phyloP scores from a whole-genome alignment of 2,329 filamentous ascomycete genomes.

The Gremmenia infestans region DNA sequence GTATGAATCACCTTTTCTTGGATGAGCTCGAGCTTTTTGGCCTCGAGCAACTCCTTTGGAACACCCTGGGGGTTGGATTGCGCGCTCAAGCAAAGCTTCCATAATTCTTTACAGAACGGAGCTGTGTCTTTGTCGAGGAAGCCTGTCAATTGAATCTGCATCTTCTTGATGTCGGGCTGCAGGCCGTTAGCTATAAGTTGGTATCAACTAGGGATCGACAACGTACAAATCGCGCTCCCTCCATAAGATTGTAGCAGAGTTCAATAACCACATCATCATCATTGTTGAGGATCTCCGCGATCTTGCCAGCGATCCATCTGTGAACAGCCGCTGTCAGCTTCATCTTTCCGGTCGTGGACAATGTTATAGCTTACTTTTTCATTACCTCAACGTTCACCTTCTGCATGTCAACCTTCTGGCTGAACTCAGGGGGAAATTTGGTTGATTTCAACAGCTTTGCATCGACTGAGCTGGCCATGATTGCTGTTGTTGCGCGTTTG shows the following conservation, averaged over 20 bases:
- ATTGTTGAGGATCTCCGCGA: slow-evolving; percentile 80
- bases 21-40: slow-evolving; percentile 91
- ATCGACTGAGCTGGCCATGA: slow-evolving; percentile 80
- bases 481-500: slow-evolving; percentile 18
- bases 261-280: slow-evolving; percentile 97
- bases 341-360: slow-evolving; percentile 9
- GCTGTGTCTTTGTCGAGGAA: slow-evolving; percentile 92
- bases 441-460: slow-evolving; percentile 85
- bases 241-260: slow-evolving; percentile 65
- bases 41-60: slow-evolving; percentile 88
- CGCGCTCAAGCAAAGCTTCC: slow-evolving; percentile 86
- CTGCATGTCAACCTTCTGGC: slow-evolving; percentile 90
- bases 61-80: slow-evolving; percentile 86
- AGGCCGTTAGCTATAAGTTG: slow-evolving; percentile 21
- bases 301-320: slow-evolving; percentile 90
- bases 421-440: slow-evolving; percentile 92
- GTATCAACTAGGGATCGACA: neutral
- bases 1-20: slow-evolving; percentile 75
- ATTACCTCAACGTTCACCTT: slow-evolving; percentile 98
- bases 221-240: slow-evolving; percentile 72
- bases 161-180: slow-evolving; percentile 89
- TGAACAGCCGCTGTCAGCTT: slow-evolving; percentile 12
- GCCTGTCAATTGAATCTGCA: slow-evolving; percentile 91
- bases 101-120: slow-evolving; percentile 86
- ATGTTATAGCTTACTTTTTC: slow-evolving; percentile 68